Conservation (phyloP, 192 early-diverging fungal genomes). For the Backusella westeae region DNA sequence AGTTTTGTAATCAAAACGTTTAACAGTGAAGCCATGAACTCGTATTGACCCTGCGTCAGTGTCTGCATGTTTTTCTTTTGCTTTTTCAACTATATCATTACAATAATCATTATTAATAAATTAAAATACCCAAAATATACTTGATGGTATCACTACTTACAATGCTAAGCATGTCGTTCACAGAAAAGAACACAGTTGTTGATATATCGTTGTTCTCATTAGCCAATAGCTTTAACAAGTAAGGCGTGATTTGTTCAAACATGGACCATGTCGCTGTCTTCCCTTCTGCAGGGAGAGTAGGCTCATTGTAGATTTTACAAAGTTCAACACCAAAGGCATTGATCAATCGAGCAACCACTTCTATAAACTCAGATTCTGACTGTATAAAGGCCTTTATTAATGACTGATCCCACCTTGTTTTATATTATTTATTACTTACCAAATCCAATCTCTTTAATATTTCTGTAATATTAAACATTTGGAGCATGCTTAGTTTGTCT, state of each 20-base stretch:
- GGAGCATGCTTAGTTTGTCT: conserved; percentile 87
- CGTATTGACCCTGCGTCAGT: conserved; percentile 47
- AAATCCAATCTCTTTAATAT: conserved; percentile 45
- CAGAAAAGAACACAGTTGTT: conserved; percentile 74
- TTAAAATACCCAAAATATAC: neutral
- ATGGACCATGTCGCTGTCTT: conserved; percentile 59
- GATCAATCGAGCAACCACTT: conserved; percentile 65
- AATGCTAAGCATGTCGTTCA: conserved; percentile 66
- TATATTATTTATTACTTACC: conserved; percentile 27
- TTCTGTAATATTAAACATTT: conserved; percentile 62
- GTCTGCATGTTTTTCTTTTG: conserved; percentile 47
- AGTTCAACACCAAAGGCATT: conserved; percentile 74
- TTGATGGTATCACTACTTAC: conserved; percentile 47
- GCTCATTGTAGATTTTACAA: conserved; percentile 60
- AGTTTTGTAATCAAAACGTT: conserved; percentile 78
- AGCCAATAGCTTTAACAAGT: conserved; percentile 74
- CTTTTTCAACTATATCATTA: conserved; percentile 46
- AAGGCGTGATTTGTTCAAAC: conserved; percentile 75
- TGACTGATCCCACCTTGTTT: neutral
- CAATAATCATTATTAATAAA: conserved; percentile 8
- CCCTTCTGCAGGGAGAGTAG: conserved; percentile 23
- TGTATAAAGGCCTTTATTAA: neutral
- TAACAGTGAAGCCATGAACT: conserved; percentile 55
- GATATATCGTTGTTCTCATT: conserved; percentile 85
- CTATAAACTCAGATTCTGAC: conserved; percentile 65